Evolutionary conservation across 139 green algal genomes (phyloP).

Genomic region (Nannochloris sp.): DNA sequence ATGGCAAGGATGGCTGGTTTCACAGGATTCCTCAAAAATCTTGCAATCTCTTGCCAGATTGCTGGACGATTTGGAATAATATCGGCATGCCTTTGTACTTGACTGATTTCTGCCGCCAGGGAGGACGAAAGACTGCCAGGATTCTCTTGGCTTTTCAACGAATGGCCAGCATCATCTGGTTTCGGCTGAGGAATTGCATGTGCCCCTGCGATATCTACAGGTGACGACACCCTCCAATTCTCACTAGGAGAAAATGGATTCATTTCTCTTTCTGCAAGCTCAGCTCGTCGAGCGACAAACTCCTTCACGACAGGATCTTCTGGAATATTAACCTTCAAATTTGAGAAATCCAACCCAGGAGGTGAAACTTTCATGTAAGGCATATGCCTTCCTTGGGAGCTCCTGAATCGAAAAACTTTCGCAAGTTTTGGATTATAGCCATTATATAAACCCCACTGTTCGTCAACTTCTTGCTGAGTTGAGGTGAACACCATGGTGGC

Average conservation of each 20-base stretch:
- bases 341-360: slow-evolving; percentile 75
- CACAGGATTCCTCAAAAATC: slow-evolving; percentile 83
- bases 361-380: slow-evolving; percentile 85
- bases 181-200: background rate
- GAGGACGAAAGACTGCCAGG: too few species aligned
- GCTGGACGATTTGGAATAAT: slow-evolving; percentile 38
- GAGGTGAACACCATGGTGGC: slow-evolving; percentile 80
- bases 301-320: slow-evolving; percentile 47
- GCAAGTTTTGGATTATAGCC: slow-evolving; percentile 51
- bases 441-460: slow-evolving; percentile 94
- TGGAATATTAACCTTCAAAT: slow-evolving; percentile 58
- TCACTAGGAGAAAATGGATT: background rate
- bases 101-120: background rate
- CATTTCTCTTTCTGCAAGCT: background rate
- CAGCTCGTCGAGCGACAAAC: slow-evolving; percentile 27
- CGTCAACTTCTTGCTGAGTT: slow-evolving; percentile 82
- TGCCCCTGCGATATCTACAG: background rate
- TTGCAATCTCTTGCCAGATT: slow-evolving; percentile 52
- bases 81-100: background rate
- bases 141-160: background rate
- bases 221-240: background rate
- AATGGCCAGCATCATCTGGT: background rate
- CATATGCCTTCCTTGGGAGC: slow-evolving; percentile 64
- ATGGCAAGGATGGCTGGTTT: slow-evolving; percentile 93
- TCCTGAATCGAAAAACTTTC: slow-evolving; percentile 41